Evolutionary conservation across 2,329 filamentous ascomycete genomes (phyloP).

Genomic region (Scedosporium boydii): DNA sequence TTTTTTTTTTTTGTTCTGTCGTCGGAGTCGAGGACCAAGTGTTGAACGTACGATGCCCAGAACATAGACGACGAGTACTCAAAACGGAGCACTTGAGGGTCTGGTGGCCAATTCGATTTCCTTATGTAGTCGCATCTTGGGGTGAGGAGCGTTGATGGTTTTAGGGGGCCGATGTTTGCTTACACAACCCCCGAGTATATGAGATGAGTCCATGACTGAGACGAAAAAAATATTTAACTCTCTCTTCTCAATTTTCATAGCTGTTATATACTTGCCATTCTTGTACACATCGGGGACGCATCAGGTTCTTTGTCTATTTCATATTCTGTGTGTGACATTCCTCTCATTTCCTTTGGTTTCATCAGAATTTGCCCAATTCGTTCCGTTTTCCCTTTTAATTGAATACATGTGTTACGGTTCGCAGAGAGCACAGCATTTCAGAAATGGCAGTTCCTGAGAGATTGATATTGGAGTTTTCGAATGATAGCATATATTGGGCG

Average conservation of each 20-base stretch:
- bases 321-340: not conserved
- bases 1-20: no score
- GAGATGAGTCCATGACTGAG: constrained; percentile 3
- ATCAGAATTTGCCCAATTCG: no score
- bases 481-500: no score
- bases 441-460: no score
- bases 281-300: not conserved
- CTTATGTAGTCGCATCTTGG: no score
- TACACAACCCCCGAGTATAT: not conserved
- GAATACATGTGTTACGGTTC: not conserved
- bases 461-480: no score
- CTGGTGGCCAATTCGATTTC: no score
- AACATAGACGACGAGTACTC: no score
- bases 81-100: no score
- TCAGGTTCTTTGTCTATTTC: no score
- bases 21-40: no score
- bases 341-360: not conserved
- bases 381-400: not conserved
- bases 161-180: not conserved
- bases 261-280: constrained; percentile 2
- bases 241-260: not conserved
- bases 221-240: not conserved
- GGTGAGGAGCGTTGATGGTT: not conserved
- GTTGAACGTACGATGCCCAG: no score
- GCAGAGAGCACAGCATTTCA: not conserved